Evolutionary conservation across 2,329 filamentous ascomycete species (phyloP), one percentile per base, ranked within the genome.

Genomic region (Fusarium duplospermum): DNA sequence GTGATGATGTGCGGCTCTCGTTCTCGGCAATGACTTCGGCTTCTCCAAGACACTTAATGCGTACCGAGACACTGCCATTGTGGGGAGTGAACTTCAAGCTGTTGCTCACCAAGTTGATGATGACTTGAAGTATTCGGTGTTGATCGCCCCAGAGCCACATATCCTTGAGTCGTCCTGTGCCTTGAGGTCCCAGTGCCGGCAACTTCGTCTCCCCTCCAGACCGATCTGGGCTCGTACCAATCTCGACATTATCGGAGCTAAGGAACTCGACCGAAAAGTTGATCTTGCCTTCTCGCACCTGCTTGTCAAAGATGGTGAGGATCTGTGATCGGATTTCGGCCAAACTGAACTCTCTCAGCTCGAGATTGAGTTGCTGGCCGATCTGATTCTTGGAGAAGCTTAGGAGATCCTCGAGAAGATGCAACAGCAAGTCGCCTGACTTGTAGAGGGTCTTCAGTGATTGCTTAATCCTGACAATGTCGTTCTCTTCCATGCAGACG

Each of bases 311-410:
- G 61, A 97, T 97, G 8, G 94, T 93, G 20, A 93, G 82, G 14
- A 97, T 88, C 81, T 98, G 95, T 0, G 93, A 92, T 71, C 92
- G 92, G 71, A 98, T 91, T 73, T 98, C 95, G n/a, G 91, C 91
- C 31, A 98, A 81, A 10, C 92, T 88, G 77, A 98, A 98, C 77
- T 97, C 95, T 70, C 90, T 93, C 80, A 97, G 93, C 76, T 98
- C 94, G 1, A 98, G 86, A 45, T 87, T 92, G 50, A 98, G 85
- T 71, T 95, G 91, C 76, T 97, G 93, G 4, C 94, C 95, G 60
- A 97, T 95, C 82, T 98, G 94, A 78, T 98, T 98, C 83, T 97
- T 98, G 80, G 94, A 96, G 83, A 98, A 98, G 38, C 94, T 97
- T 42, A 98, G 84, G 5, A 98, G 87, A 84, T 98, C 95, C 45